These are phyloP conservation scores for Blastocladiella emersonii DNA, from an alignment of 371 early-diverging fungal genomes.

Conservation along the genomic window DNA sequence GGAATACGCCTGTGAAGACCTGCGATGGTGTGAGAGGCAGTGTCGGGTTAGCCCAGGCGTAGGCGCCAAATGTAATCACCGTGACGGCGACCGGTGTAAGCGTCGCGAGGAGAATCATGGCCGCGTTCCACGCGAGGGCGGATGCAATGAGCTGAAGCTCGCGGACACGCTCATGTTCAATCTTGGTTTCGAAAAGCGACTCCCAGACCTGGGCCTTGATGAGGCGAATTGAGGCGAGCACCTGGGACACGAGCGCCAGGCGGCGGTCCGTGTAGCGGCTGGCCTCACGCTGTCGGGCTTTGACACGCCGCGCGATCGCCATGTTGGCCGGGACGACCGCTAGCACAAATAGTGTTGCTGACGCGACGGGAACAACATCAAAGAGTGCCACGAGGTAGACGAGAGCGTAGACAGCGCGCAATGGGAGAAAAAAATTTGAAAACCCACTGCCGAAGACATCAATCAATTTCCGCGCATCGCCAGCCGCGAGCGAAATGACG, in stretches of 20 bases:
- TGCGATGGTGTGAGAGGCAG: not conserved
- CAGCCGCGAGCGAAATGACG: not conserved
- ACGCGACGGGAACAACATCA: not conserved
- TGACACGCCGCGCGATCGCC: not conserved
- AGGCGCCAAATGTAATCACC: not conserved
- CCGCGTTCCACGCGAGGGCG: not conserved
- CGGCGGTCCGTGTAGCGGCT: slow-evolving; percentile 17
- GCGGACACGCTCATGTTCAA: slow-evolving; percentile 32
- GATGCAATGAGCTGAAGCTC: slow-evolving; percentile 26
- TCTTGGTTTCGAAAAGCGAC: slow-evolving; percentile 17
- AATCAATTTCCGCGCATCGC: not conserved
- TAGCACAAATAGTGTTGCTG: not conserved
- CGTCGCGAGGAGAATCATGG: not conserved
- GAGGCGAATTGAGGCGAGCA: slow-evolving; percentile 21
- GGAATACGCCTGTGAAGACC: not conserved
- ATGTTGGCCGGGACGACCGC: not conserved
- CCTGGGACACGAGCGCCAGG: not conserved
- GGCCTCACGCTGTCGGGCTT: not conserved
- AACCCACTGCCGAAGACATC: not conserved
- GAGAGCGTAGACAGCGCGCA: not conserved
- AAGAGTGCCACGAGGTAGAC: not conserved
- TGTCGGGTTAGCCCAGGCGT: not conserved
- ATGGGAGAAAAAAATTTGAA: not conserved
- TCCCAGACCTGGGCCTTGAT: slow-evolving; percentile 36
- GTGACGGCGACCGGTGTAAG: not conserved